Evolutionary conservation across 495 filamentous ascomycete genomes (phyloP), one percentile per base, ranked within the genome.

Genomic region (Xylaria castorea): DNA sequence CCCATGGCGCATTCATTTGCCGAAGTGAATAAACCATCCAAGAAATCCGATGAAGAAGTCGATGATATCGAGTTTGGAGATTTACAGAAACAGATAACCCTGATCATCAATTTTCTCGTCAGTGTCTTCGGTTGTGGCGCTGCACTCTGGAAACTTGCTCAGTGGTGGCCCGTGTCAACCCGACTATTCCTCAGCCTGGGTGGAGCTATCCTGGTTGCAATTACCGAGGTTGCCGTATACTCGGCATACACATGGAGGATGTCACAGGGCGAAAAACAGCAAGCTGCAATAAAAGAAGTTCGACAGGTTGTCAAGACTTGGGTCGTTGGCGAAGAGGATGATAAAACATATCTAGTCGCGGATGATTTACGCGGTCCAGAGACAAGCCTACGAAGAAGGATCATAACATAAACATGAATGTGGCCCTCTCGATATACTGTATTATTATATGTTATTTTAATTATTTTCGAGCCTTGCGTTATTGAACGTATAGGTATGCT

Each of bases 151-250:
- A 85, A 93, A 22, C 88, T 87, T 34, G 91, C 90, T 1, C 83
- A 87, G 38, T 88, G 87, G 80, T 94, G 92, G 92, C 90, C 86
- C 71, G 89, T 90, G 5, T 91, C 93, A 1, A 84, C 87, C 44
- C 80, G 93, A 64, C 79, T 95, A 53, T 92, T 90, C 20, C 80
- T 93, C 25, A 92, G 91, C 46, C 86, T 95, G 83, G 86, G 85
- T 11, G 90, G 91, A 4, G 91, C 90, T 68, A 78, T 89, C 3
- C 72, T 93, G 25, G 93, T 98, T 30, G 94, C 91, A 4, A 84
- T 97, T 58, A 95, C 94, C 5, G 96, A 99, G 80, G 91, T 96
- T 12, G 90, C 91, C 30, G 89, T 98, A 48, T 98, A 98, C 81
- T 89, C 88, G 14, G 93, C 94, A 8, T 99, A 97, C 82, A 81